phyloP scores from a whole-genome alignment of 257 asterid species.

The Dorcoceras hygrometricum region DNA sequence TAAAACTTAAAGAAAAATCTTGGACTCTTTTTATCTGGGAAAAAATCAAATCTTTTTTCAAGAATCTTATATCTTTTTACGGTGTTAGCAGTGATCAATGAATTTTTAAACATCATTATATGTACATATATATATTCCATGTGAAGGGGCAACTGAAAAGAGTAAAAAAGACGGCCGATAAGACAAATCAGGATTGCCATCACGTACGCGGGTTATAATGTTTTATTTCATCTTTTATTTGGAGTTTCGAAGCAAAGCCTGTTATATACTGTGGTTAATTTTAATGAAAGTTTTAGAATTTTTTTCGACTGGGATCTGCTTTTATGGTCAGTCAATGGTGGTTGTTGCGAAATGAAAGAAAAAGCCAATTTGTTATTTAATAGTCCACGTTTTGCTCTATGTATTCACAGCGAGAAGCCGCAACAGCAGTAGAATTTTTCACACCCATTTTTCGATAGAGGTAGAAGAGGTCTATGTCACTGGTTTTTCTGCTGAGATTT shows the following conservation, averaged over 20 bases:
- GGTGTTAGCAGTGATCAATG: too few relatives aligned
- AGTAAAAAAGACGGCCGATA: not conserved
- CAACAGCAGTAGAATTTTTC: not conserved
- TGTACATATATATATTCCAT: too few relatives aligned
- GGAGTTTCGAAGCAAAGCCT: not conserved
- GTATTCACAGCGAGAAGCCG: not conserved
- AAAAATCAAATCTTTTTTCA: too few relatives aligned
- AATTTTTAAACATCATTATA: too few relatives aligned
- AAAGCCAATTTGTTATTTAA: not conserved
- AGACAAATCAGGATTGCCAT: not conserved
- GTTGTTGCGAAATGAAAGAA: not conserved
- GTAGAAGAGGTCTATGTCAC: constrained; percentile 34
- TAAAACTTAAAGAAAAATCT: too few relatives aligned
- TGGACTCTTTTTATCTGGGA: too few relatives aligned
- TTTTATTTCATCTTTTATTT: too few relatives aligned
- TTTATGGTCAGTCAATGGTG: not conserved
- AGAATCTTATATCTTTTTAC: too few relatives aligned
- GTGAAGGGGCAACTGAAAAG: not conserved
- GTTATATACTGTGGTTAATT: not conserved
- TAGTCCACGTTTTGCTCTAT: not conserved
- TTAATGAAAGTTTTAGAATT: too few relatives aligned
- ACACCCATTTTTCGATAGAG: not conserved
- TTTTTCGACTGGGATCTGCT: not conserved
- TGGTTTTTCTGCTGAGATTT: constrained; percentile 27
- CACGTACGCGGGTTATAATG: not conserved